Percentiles rank a stretch among this genome's conserved stretches.
Evolutionary conservation across 768 basidiomycete species (phyloP).

Genomic region (Crucibulum laeve): DNA sequence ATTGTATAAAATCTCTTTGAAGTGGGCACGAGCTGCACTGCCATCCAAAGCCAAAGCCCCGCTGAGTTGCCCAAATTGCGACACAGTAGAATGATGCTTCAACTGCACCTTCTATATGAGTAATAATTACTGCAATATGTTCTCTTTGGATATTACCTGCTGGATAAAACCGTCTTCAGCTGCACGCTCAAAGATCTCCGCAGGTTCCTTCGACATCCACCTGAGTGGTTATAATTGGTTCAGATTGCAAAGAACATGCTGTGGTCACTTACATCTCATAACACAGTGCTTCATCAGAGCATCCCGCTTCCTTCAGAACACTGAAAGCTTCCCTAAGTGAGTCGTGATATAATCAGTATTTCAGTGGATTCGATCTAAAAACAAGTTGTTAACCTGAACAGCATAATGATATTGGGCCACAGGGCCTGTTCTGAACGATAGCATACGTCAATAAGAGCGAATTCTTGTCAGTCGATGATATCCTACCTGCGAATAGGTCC

Average conservation of each 20-base stretch:
- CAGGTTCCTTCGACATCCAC: slow-evolving; percentile 74
- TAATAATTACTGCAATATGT: not conserved
- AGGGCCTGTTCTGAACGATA: slow-evolving; percentile 45
- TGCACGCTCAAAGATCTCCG: slow-evolving; percentile 64
- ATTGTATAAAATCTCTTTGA: slow-evolving; percentile 54
- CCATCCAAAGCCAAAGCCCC: slow-evolving; percentile 57
- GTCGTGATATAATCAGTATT: not conserved
- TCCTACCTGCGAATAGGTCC: slow-evolving; percentile 52
- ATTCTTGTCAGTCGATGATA: not conserved
- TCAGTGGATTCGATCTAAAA: not conserved
- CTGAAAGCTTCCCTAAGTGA: slow-evolving; percentile 49
- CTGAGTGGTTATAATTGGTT: slow-evolving; percentile 19
- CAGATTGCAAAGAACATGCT: not conserved
- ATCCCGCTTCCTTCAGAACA: slow-evolving; percentile 58
- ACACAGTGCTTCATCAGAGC: slow-evolving; percentile 62
- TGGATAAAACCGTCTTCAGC: slow-evolving; percentile 63
- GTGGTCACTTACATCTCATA: slow-evolving; percentile 51
- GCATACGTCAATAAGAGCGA: not conserved
- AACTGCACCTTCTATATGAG: slow-evolving; percentile 28
- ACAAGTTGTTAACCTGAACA: slow-evolving; percentile 42
- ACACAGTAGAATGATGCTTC: slow-evolving; percentile 57
- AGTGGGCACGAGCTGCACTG: slow-evolving; percentile 41
- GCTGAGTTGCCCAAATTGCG: slow-evolving; percentile 59
- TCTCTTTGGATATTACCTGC: slow-evolving; percentile 30
- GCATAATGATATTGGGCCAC: slow-evolving; percentile 64